These are phyloP conservation scores for Corchorus olitorius DNA, from an alignment of 345 rosid genomes.

Conservation along the genomic window DNA sequence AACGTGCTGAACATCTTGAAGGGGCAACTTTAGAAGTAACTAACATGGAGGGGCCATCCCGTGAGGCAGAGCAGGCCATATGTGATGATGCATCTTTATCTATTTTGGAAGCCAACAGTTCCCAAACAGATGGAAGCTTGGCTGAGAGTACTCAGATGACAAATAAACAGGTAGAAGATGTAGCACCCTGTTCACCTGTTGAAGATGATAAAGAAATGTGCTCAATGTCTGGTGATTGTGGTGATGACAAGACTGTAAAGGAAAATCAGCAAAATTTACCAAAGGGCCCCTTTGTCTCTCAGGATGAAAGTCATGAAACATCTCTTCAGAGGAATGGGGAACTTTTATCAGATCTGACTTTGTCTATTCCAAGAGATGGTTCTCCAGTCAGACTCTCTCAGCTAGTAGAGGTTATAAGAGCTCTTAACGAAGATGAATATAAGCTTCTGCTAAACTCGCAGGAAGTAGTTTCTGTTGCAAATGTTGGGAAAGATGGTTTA, in stretches of 20 bases:
- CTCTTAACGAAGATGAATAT: constrained; percentile 8
- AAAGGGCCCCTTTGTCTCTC: constrained; percentile 38
- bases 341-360: constrained; percentile 25
- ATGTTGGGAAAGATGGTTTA: background rate
- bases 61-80: constrained; percentile 33
- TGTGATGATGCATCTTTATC: constrained; percentile 32
- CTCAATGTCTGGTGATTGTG: constrained; percentile 20
- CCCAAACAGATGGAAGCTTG: constrained; percentile 32
- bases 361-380: constrained; percentile 33
- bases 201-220: constrained; percentile 32
- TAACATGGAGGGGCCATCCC: constrained; percentile 26
- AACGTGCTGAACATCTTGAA: constrained; percentile 30
- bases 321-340: constrained; percentile 31
- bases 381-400: constrained; percentile 42
- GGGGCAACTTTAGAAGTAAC: constrained; percentile 15
- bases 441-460: constrained; percentile 3
- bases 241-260: constrained; percentile 29
- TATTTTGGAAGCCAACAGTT: constrained; percentile 20
- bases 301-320: constrained; percentile 36
- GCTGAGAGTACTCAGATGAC: constrained; percentile 23
- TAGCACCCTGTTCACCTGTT: constrained; percentile 21
- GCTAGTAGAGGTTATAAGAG: constrained; percentile 31
- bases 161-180: constrained; percentile 22
- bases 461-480: background rate
- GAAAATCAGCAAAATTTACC: constrained; percentile 38